Evolutionary conservation across 208 protist genomes (phyloP), one percentile per base, ranked within the genome.

Genomic region (Leishmania arabica): DNA sequence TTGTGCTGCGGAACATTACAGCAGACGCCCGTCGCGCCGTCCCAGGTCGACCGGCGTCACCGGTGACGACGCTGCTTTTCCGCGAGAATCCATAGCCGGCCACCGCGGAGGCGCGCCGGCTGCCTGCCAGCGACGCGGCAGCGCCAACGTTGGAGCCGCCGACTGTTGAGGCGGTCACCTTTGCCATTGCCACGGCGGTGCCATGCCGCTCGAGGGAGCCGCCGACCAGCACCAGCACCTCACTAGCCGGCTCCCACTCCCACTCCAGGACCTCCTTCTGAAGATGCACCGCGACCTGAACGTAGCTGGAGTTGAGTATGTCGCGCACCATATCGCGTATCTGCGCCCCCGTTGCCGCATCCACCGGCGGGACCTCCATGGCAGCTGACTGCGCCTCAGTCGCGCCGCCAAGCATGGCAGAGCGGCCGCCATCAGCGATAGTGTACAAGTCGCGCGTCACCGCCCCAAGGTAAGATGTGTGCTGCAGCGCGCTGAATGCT

Each of bases 231-330:
- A 97, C 65, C 19, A 92, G 80, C 78, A 97, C 93, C 85, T 87
- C 88, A 70, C 86, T 85, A 24, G 86, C 87, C 13, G 91, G 93
- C 81, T 97, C 93, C 66, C 80, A 78, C 37, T 80, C 74, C 87
- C 89, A 95, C 83, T 95, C 89, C 62, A 97, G 79, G 15, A 88
- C 40, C 80, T 97, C 93, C 0, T 80, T 75, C 42, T 90, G 86
- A 51, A 92, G 47, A 75, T 90, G 90, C 45, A 89, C 76, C 7
- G 68, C 11, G n/a, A 77, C 40, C 42, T 75, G 72, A 31, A 65
- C 78, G 54, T 75, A 60, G 53, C 71, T 15, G 40, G 82, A 42
- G 47, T 49, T 31, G 49, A 86, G n/a, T 31, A 77, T 62, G 4
- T 31, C 58, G 1, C 77, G 77, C 78, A 86, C 82, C 31, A 51